A percentile compares a stretch with the other conserved stretches of the same genome.
Evolutionary conservation across 192 early-diverging fungal genomes (phyloP).

Genomic region (Glomus cerebriforme): DNA sequence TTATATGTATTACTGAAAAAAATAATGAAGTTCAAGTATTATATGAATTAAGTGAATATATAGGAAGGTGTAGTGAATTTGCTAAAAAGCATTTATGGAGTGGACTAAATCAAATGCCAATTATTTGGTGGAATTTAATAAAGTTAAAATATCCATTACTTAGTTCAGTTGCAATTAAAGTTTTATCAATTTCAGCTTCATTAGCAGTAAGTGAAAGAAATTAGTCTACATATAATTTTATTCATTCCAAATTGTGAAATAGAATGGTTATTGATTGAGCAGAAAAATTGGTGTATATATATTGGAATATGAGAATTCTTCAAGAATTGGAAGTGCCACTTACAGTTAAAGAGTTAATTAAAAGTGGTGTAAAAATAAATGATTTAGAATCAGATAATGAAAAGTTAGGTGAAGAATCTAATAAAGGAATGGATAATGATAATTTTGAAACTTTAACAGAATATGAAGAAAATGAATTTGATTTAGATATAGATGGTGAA

Average conservation of each 20-base stretch:
- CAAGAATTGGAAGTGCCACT: background rate
- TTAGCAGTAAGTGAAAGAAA: background rate
- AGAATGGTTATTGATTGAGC: background rate
- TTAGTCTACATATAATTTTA: background rate
- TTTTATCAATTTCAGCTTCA: background rate
- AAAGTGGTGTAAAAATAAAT: too few species aligned
- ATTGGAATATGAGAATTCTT: background rate
- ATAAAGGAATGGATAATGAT: too few species aligned
- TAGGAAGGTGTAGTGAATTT: background rate
- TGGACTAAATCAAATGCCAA: background rate
- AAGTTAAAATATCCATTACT: background rate
- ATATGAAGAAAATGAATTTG: too few species aligned
- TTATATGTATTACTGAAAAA: background rate
- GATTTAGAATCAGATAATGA: too few species aligned
- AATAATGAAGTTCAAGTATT: background rate
- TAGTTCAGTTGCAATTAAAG: background rate
- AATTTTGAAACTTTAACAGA: too few species aligned
- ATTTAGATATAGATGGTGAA: too few species aligned
- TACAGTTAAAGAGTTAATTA: too few species aligned
- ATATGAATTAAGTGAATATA: background rate
- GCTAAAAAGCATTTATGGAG: background rate
- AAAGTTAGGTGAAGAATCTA: too few species aligned
- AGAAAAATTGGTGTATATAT: background rate
- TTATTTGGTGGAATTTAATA: background rate
- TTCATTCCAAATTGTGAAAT: background rate